These are phyloP conservation scores for Pyracantha coccinea DNA, from an alignment of 331 rosid species.

Conservation along the genomic window DNA sequence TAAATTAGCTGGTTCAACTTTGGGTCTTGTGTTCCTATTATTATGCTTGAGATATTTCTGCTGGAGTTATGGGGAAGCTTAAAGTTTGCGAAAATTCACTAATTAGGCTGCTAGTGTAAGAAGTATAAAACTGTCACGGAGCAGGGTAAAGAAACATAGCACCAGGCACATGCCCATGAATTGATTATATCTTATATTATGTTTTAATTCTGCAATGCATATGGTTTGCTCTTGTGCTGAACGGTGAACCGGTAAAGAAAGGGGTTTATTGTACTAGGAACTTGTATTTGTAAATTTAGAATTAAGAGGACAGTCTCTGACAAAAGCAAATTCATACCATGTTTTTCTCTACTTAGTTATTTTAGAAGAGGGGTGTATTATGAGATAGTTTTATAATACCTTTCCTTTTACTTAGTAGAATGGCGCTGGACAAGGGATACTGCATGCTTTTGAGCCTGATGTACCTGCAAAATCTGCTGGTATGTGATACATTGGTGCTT, in stretches of 20 bases:
- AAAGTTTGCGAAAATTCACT: neutral
- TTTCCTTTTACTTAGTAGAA: constrained; percentile 34
- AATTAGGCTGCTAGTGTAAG: neutral
- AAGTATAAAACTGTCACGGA: neutral
- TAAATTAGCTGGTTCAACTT: neutral
- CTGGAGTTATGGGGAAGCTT: neutral
- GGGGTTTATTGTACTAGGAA: neutral
- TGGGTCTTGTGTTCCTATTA: neutral
- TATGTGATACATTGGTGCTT: constrained; percentile 30
- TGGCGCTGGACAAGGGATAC: constrained; percentile 34
- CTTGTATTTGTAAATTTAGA: neutral
- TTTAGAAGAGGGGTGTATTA: neutral
- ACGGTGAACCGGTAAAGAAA: neutral
- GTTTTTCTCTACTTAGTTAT: neutral
- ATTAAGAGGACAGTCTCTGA: neutral
- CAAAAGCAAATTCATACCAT: neutral
- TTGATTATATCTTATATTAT: neutral
- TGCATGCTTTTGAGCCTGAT: constrained; percentile 59
- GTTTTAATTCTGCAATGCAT: neutral
- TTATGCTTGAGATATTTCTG: neutral
- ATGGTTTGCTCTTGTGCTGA: neutral
- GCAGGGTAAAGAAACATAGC: neutral
- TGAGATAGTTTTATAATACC: constrained; percentile 16
- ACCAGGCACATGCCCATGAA: neutral
- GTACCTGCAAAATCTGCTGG: constrained; percentile 40